phyloP scores from a whole-genome alignment of 805 yeast genomes.

The Maudiozyma pseudohumilis region DNA sequence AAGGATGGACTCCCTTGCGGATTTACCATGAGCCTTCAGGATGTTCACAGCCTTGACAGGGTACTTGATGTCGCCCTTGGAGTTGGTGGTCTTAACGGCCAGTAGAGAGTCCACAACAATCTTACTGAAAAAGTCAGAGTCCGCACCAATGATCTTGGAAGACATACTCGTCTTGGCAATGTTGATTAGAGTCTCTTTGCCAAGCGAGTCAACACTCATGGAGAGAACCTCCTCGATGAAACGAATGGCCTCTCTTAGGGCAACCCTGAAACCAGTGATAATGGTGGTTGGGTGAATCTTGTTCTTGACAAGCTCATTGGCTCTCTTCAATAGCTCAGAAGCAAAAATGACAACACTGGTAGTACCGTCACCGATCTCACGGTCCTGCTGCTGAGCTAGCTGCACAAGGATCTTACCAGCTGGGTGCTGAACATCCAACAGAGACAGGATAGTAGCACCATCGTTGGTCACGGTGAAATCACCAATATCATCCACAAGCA shows the following conservation, averaged over 20 bases:
- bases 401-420: constrained; percentile 97
- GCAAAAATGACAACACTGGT: constrained; percentile 96
- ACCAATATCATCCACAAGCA: constrained; percentile 98
- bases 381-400: constrained; percentile 95
- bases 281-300: constrained; percentile 97
- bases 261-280: constrained; percentile 91
- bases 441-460: constrained; percentile 89
- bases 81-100: constrained; percentile 84
- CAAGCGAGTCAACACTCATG: constrained; percentile 64
- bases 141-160: constrained; percentile 89
- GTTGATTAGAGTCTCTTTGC: constrained; percentile 76
- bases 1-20: constrained; percentile 74
- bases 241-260: constrained; percentile 80
- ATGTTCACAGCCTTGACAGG: constrained; percentile 97
- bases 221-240: constrained; percentile 80
- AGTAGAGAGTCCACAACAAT: constrained; percentile 93
- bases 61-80: constrained; percentile 80
- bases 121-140: constrained; percentile 77
- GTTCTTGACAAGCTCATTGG: constrained; percentile 86
- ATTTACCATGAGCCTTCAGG: constrained; percentile 93
- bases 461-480: constrained; percentile 98
- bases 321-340: constrained; percentile 81
- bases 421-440: constrained; percentile 95
- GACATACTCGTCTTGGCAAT: constrained; percentile 98
- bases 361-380: constrained; percentile 98